A percentile compares a stretch with the other conserved stretches of the same genome.
Evolutionary conservation across 768 basidiomycete species (phyloP).

Genomic region (Termitomyces sp.): DNA sequence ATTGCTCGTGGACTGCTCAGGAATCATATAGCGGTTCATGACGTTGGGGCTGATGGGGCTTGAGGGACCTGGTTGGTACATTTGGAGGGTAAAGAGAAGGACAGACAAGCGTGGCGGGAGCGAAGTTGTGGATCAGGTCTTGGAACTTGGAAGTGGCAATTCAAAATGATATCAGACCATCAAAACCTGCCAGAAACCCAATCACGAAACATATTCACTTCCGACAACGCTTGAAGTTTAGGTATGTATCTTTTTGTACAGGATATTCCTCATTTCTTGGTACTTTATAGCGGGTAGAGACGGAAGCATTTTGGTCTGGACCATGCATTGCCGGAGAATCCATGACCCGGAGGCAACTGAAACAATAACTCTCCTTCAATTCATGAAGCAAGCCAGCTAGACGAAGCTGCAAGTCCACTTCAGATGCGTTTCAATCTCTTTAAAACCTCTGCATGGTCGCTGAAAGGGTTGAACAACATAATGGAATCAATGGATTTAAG

Average conservation of each 20-base stretch:
- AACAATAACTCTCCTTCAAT: neutral
- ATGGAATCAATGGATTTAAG: neutral
- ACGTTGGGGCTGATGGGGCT: constrained; percentile 22
- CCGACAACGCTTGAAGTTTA: neutral
- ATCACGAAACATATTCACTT: neutral
- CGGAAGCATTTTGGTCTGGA: neutral
- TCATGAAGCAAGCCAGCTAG: neutral
- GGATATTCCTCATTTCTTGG: neutral
- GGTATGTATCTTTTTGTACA: neutral
- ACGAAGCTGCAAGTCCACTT: neutral
- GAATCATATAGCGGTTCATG: constrained; percentile 26
- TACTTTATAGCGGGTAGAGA: neutral
- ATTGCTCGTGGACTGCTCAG: constrained; percentile 31
- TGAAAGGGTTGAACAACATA: neutral
- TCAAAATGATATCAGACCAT: constrained; percentile 3
- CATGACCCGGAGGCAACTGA: neutral
- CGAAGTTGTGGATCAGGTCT: constrained; percentile 10
- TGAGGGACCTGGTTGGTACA: constrained; percentile 36
- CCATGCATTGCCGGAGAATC: neutral
- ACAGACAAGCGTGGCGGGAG: neutral
- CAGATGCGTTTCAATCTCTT: neutral
- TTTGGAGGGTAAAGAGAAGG: constrained; percentile 10
- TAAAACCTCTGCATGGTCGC: neutral
- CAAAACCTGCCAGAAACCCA: constrained; percentile 14
- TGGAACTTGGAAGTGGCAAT: neutral